A percentile compares a stretch with the other conserved stretches of the same genome.
Conservation (phyloP, 2,329 filamentous ascomycete species). For the Curvularia sp. region DNA sequence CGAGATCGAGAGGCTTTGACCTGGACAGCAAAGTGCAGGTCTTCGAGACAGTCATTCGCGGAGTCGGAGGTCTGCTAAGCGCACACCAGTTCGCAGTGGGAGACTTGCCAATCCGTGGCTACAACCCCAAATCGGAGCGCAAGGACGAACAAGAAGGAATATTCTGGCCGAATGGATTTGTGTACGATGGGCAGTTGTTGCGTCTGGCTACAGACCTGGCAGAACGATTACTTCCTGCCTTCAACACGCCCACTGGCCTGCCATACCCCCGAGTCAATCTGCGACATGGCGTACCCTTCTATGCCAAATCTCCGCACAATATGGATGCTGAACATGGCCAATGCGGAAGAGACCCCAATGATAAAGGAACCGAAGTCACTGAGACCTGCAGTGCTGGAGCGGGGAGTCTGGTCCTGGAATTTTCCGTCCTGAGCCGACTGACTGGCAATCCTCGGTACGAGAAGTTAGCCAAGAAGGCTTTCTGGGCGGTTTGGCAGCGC, state of each 20-base stretch:
- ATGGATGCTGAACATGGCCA: constrained; percentile 58
- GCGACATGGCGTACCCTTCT: constrained; percentile 89
- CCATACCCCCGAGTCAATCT: constrained; percentile 96
- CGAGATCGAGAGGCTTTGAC: constrained; percentile 82
- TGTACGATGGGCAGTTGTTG: constrained; percentile 88
- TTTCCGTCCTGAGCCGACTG: constrained; percentile 85
- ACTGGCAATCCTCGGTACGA: constrained; percentile 90
- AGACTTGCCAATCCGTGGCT: constrained; percentile 84
- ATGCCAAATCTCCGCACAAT: constrained; percentile 82
- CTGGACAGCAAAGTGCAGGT: constrained; percentile 98
- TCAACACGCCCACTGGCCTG: constrained; percentile 87
- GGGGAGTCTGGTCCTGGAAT: constrained; percentile 93
- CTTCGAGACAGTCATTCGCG: constrained; percentile 96
- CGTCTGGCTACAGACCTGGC: constrained; percentile 88
- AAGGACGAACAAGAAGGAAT: constrained; percentile 57
- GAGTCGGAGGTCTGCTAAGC: constrained; percentile 87
- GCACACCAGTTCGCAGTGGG: constrained; percentile 93
- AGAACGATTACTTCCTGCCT: constrained; percentile 84
- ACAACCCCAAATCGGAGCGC: constrained; percentile 60
- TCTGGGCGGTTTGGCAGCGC: constrained; percentile 95
- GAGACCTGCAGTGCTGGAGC: constrained; percentile 97
- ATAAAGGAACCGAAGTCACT: constrained; percentile 73
- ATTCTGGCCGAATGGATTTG: constrained; percentile 76
- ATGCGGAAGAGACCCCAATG: constrained; percentile 55
- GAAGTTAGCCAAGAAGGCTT: constrained; percentile 85